These are phyloP conservation scores for Stellera chamaejasme DNA, from an alignment of 345 rosid species.

Conservation along the genomic window DNA sequence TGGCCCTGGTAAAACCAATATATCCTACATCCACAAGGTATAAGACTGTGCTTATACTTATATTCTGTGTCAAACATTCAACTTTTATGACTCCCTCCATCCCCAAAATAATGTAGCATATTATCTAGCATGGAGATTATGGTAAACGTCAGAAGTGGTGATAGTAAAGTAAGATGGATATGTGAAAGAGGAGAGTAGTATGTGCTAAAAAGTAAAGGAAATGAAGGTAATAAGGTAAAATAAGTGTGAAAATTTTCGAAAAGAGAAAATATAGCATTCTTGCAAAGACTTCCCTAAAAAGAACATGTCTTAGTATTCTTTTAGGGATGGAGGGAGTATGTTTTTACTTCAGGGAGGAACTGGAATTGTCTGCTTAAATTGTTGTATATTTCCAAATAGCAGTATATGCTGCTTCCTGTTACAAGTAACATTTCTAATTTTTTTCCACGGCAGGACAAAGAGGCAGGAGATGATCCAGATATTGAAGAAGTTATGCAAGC, in stretches of 20 bases:
- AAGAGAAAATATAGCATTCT: conserved; percentile 1
- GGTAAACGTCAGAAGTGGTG: too few relatives aligned
- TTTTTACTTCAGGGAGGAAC: too few relatives aligned
- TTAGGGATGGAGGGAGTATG: too few relatives aligned
- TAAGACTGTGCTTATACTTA: neutral
- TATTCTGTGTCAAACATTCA: neutral
- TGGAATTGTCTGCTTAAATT: neutral
- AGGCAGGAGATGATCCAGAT: conserved; percentile 88
- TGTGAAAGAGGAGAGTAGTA: neutral
- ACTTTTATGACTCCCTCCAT: neutral
- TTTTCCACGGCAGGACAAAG: conserved; percentile 59
- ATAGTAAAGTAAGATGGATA: too few relatives aligned
- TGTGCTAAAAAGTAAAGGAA: neutral
- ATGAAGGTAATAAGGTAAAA: neutral
- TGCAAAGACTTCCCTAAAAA: neutral
- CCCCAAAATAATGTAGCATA: neutral
- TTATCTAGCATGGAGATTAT: too few relatives aligned
- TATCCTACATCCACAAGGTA: conserved; percentile 82
- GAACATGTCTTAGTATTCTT: too few relatives aligned
- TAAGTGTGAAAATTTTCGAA: neutral
- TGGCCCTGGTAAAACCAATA: conserved; percentile 75
- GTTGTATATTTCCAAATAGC: neutral
- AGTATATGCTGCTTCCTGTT: neutral
- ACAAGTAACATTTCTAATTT: neutral
- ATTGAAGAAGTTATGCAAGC: conserved; percentile 61